Base-by-base conservation (phyloP, 1,284 basidiomycete species). In the Bondarzewia mesenterica region DNA sequence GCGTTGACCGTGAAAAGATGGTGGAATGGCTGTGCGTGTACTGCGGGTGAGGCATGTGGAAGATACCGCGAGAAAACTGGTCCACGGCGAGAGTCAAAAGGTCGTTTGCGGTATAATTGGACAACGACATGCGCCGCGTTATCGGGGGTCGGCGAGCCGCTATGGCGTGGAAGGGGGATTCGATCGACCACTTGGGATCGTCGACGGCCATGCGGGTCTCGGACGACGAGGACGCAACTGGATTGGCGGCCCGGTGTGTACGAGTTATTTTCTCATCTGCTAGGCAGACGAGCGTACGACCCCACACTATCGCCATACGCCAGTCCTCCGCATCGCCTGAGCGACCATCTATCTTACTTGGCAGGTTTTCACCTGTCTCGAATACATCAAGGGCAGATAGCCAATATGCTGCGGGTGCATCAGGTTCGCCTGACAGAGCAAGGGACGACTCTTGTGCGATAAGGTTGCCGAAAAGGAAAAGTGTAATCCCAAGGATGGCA, bases 301-400 rank as follows among this genome's bases (percentile, higher is more conserved):
- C 80, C 79, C 79, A 82, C 41, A 75, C 67, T 52, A 82, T 69
- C n/a, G 78, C 74, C 73, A 82, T 77, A 23, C 76, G 70, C 80
- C 80, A 84, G 60, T 82, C 79, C 57, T 82, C 77, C 47, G 56
- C 42, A 50, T 38, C 36, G 12, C 47, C 18, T 41, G 23, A 46
- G 42, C 15, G 10, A 27, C 71, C 71, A 42, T 58, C 66, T 5
- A 70, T 69, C 23, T 70, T 68, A 29, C 69, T 68, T 1, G 79
- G 78, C 7, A 80, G 63, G 53, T 71, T 77, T 58, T 84, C 80
- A 26, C 79, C 80, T 2, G 73, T 77, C 61, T 82, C 78, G 54
- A 85, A 82, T 5, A 81, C 77, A 56, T 83, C 80, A 42, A 84
- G 65, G 0, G 81, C 79, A 14, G 75, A 72, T 25, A 80, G 70